A percentile compares a stretch with the other conserved stretches of the same genome.
These are phyloP conservation scores for Pelagomonas calceolata DNA, from an alignment of 108 stramenopile genomes.

Conservation along the genomic window DNA sequence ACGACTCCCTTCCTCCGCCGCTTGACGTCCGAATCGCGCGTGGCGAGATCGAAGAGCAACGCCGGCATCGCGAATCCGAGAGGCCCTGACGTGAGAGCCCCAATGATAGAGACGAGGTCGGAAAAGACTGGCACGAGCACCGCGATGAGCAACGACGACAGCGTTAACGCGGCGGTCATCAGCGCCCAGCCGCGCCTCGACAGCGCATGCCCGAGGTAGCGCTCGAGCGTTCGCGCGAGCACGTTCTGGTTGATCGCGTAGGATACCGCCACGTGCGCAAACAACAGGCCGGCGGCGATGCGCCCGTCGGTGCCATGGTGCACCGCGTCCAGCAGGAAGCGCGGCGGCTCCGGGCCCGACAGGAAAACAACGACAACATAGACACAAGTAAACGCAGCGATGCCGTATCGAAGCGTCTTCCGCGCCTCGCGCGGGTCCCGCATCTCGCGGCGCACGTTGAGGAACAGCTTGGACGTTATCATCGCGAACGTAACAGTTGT, in stretches of 20 bases:
- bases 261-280: slow-evolving; percentile 57
- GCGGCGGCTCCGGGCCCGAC: slow-evolving; percentile 52
- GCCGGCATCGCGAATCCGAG: slow-evolving; percentile 54
- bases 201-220: slow-evolving; percentile 5
- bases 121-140: slow-evolving; percentile 58
- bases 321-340: slow-evolving; percentile 60
- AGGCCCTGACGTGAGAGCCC: slow-evolving; percentile 53
- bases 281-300: slow-evolving; percentile 50
- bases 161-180: slow-evolving; percentile 37
- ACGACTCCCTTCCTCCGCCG: neutral
- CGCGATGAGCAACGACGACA: slow-evolving; percentile 44
- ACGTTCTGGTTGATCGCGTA: slow-evolving; percentile 66
- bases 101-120: slow-evolving; percentile 57
- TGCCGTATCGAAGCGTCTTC: slow-evolving; percentile 32
- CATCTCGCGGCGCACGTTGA: slow-evolving; percentile 62
- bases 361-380: slow-evolving; percentile 43
- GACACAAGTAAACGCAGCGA: slow-evolving; percentile 36
- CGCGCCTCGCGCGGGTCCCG: slow-evolving; percentile 44
- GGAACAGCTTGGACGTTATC: slow-evolving; percentile 53
- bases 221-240: slow-evolving; percentile 55
- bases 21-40: neutral
- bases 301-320: slow-evolving; percentile 24
- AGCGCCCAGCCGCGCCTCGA: slow-evolving; percentile 33
- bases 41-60: slow-evolving; percentile 15
- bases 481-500: slow-evolving; percentile 62